Evolutionary conservation across 331 rosid species (phyloP).

Genomic region (Quercus tomentella): DNA sequence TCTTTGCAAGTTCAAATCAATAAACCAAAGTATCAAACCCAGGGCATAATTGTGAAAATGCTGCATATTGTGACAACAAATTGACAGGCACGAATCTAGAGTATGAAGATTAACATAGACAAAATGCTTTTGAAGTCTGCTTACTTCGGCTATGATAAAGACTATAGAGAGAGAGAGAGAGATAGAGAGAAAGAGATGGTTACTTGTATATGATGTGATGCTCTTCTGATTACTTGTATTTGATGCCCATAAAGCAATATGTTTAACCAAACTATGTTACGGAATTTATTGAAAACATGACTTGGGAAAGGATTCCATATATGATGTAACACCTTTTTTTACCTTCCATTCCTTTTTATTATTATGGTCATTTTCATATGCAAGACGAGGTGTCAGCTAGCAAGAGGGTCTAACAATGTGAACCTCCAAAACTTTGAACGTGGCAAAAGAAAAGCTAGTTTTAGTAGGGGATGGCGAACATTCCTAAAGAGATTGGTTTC

Average conservation of each 20-base stretch:
- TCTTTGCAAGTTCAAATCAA: not conserved
- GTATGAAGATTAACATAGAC: not conserved
- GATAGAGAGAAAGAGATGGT: constrained; percentile 3
- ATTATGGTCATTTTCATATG: no score
- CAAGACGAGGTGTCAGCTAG: no score
- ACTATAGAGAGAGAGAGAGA: not conserved
- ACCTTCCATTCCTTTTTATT: not conserved
- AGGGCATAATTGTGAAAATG: not conserved
- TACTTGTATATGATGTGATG: constrained; percentile 8
- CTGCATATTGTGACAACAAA: not conserved
- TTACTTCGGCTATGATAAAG: constrained; percentile 16
- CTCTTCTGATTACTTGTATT: constrained; percentile 6
- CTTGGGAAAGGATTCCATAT: not conserved
- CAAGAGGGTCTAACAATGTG: not conserved
- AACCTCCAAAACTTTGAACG: not conserved
- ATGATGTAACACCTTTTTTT: not conserved
- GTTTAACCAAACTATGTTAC: not conserved
- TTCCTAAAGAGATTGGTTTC: not conserved
- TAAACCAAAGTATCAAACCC: not conserved
- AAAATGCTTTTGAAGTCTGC: not conserved
- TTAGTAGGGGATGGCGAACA: not conserved
- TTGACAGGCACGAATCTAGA: constrained; percentile 1
- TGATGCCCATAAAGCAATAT: constrained; percentile 3
- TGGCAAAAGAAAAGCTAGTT: not conserved
- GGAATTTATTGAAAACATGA: constrained; percentile 2